Evolutionary conservation across 371 early-diverging fungal species (phyloP), one percentile per base, ranked within the genome.

Genomic region (Haplosporangium sp.): DNA sequence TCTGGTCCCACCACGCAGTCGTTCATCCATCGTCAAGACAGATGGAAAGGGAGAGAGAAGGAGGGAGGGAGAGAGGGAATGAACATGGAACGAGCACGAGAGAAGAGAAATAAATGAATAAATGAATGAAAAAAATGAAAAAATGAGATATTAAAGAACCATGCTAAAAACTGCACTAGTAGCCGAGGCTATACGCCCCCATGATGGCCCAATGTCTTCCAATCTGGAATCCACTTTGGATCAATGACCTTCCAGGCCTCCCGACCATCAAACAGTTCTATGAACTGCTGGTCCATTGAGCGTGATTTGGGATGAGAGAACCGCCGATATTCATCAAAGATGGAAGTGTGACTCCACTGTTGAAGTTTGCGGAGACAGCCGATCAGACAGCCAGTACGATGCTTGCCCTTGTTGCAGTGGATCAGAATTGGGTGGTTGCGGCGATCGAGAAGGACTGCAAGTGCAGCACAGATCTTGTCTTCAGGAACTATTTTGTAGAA

Each of bases 321-420:
- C 29, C 95, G 84, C 53, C 98, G 89, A 81, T 98, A 98, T 80
- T 98, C 98, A 74, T 97, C 97, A 86, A 98, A 98, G 36, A 98
- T 97, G 40, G 96, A 94, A 0, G 97, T 96, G 67, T 92, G 90
- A 2, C 94, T 92, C 98, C 98, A 98, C 58, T 94, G 91, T 66
- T 95, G 97, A 21, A 98, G 79, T 60, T 96, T 97, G 48, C 98
- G 88, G 58, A 97, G 83, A 68, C 98, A 98, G 16, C 98, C 98
- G 23, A 98, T 92, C 21, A 98, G 83, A 72, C 98, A 98, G 2
- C 98, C 98, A 5, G 98, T 98, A 9, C 98, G 92, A 79, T 98
- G 98, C 88, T 97, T 97, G 64, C 98, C 98, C 83, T 97, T 97
- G 82, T 98, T 98, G 81, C 98, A 98, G 74, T 98, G 98, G 40